A percentile compares a stretch with the other conserved stretches of the same genome.
Conservation (phyloP, 768 basidiomycete genomes). For the Mycena polygramma region DNA sequence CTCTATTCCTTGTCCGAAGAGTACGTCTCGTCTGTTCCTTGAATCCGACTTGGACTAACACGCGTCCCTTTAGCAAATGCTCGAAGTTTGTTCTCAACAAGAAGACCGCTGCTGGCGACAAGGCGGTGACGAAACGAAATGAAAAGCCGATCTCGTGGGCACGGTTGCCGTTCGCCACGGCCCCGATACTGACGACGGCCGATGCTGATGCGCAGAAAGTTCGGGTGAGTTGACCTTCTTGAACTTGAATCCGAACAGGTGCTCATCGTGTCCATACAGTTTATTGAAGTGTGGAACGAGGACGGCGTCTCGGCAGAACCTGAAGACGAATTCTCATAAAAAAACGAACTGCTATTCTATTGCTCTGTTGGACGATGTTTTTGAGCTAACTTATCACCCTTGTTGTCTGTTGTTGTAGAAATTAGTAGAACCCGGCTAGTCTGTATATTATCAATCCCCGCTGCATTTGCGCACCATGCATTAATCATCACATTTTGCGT, state of each 20-base stretch:
- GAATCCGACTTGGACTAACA: conserved; percentile 15
- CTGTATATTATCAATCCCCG: conserved; percentile 2
- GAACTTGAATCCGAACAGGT: neutral
- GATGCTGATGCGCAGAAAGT: conserved; percentile 74
- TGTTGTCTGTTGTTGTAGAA: conserved; percentile 32
- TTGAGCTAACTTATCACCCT: conserved; percentile 22
- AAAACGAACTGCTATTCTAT: conserved; percentile 3
- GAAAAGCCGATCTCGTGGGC: conserved; percentile 79
- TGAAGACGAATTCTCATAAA: conserved; percentile 59
- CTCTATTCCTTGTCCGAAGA: conserved; percentile 93
- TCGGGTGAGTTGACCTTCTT: conserved; percentile 61
- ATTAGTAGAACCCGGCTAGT: conserved; percentile 14
- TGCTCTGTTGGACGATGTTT: conserved; percentile 18
- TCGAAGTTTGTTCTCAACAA: conserved; percentile 88
- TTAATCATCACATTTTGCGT: no score
- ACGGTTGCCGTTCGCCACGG: conserved; percentile 75
- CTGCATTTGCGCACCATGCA: no score
- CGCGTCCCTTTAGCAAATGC: conserved; percentile 77
- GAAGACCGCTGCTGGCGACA: conserved; percentile 92
- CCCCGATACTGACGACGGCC: conserved; percentile 69
- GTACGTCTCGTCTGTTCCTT: conserved; percentile 60
- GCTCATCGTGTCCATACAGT: conserved; percentile 54
- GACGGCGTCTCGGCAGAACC: conserved; percentile 81
- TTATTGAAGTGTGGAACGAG: conserved; percentile 85
- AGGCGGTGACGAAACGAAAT: conserved; percentile 74